Percentiles rank a stretch among this genome's conserved stretches.
Evolutionary conservation across 2,329 filamentous ascomycete genomes (phyloP).

Genomic region (Paramyrothecium sp.): DNA sequence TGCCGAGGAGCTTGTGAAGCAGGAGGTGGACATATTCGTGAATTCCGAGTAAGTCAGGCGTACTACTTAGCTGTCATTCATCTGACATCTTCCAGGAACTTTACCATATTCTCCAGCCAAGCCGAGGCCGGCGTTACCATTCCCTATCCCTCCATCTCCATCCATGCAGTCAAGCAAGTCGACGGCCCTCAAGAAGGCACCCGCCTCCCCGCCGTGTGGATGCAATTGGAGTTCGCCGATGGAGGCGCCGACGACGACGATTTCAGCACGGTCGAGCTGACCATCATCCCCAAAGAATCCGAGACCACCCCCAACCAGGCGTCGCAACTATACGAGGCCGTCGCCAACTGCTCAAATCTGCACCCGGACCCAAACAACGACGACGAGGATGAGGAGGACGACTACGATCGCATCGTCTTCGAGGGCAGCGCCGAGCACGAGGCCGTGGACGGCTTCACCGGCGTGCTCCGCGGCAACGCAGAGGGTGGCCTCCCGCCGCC

Average conservation of each 20-base stretch:
- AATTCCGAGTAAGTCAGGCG: conserved; percentile 50
- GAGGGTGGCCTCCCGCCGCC: conserved; percentile 60
- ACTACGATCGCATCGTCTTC: conserved; percentile 55
- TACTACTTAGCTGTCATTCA: neutral
- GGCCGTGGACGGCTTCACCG: conserved; percentile 55
- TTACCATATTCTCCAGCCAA: conserved; percentile 63
- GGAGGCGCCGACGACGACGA: conserved; percentile 61
- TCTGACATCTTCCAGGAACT: conserved; percentile 24
- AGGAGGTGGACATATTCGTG: conserved; percentile 55
- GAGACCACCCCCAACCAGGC: conserved; percentile 18
- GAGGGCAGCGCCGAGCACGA: conserved; percentile 50
- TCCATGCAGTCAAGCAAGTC: conserved; percentile 70
- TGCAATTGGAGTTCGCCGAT: conserved; percentile 66
- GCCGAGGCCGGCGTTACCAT: conserved; percentile 63
- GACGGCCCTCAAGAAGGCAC: conserved; percentile 32
- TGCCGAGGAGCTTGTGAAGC: conserved; percentile 38
- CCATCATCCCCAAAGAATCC: conserved; percentile 52
- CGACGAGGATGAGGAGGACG: conserved; percentile 56
- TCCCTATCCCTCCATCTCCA: conserved; percentile 71
- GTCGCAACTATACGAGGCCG: conserved; percentile 61
- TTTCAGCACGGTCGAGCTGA: conserved; percentile 65
- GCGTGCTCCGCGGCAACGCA: conserved; percentile 47
- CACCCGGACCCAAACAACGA: conserved; percentile 68
- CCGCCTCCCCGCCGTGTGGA: conserved; percentile 54
- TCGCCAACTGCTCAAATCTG: conserved; percentile 72